A percentile compares a stretch with the other conserved stretches of the same genome.
These are phyloP conservation scores for Penicillium longicatenatum DNA, from an alignment of 495 filamentous ascomycete species.

Conservation along the genomic window DNA sequence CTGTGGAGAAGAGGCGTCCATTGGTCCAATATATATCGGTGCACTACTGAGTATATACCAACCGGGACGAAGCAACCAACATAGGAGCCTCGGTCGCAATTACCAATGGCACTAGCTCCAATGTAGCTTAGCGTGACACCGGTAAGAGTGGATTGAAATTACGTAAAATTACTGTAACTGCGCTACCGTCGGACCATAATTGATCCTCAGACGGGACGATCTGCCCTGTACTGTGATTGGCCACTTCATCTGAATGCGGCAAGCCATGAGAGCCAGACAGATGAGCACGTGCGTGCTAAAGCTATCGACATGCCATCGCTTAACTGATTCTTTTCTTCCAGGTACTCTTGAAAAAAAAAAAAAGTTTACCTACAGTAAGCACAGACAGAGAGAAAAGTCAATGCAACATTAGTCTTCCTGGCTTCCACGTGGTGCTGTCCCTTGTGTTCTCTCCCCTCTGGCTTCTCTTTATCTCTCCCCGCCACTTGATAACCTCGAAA, in stretches of 20 bases:
- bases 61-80: neutral
- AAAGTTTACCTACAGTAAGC: neutral
- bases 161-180: neutral
- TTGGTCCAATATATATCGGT: neutral
- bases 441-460: neutral
- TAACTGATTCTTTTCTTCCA: conserved; percentile 10
- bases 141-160: neutral
- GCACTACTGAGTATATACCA: neutral
- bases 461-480: neutral
- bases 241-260: neutral
- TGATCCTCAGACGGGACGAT: neutral
- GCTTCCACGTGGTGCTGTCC: neutral
- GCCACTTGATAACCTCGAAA: neutral
- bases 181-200: neutral
- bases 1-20: conserved; percentile 12
- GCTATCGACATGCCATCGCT: conserved; percentile 11
- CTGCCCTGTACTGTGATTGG: conserved; percentile 6
- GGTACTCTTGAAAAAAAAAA: neutral
- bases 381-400: neutral
- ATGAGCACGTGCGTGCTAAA: conserved; percentile 15
- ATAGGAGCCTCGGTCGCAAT: neutral
- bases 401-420: neutral
- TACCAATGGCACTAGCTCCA: neutral
- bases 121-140: neutral
- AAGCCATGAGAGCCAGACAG: conserved; percentile 8